Evolutionary conservation across 1,139 yeast species (phyloP), one percentile per base, ranked within the genome.

Genomic region (Geotrichum carabidarum): DNA sequence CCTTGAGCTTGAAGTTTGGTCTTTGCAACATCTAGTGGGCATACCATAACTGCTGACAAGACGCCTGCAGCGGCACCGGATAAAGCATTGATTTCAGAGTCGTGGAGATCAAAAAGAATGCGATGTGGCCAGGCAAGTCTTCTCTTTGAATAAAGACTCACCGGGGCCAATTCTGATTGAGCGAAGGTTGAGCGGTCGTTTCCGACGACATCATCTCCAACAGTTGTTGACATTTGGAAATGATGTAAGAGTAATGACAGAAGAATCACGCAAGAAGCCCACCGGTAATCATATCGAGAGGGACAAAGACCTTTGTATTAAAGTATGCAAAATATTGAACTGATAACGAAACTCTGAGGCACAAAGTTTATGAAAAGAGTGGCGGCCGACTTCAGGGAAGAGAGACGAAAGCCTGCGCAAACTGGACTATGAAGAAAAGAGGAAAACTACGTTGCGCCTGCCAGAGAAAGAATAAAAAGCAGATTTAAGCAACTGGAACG

Each of bases 1-100:
- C 97, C 96, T 70, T 91, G 98, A 0, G 98, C 97, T 71, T 93
- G 99, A 57, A 93, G 76, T 68, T 96, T 78, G 6, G 99, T 93
- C 72, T 95, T 88, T 44, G 95, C 90, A 53, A 93, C 95, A 66
- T 93, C 97, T 37, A 93, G 74, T 1, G 99, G 99, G 69, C 96
- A 93, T 8, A 94, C 99, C 7, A 83, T 78, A 0, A 95, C 77
- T 2, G 98, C 98, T 1, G 97, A 87, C 51, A 87, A 74, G 54
- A 95, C 83, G 1, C 99, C 99, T 0, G 98, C 91, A 42, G 87
- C 66, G 0, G 98, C 98, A 2, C 99, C 99, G 31, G 95, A 79
- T 0, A 81, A 64, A 1, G 91, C 87, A 41, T 81, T 78, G 27
- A 83, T 74, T 55, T 79, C 76, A 11, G 77, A 68, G 15, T 71